A percentile compares a stretch with the other conserved stretches of the same genome.
Evolutionary conservation across 1,284 basidiomycete genomes (phyloP).

Genomic region (Rhodotorula sp.): DNA sequence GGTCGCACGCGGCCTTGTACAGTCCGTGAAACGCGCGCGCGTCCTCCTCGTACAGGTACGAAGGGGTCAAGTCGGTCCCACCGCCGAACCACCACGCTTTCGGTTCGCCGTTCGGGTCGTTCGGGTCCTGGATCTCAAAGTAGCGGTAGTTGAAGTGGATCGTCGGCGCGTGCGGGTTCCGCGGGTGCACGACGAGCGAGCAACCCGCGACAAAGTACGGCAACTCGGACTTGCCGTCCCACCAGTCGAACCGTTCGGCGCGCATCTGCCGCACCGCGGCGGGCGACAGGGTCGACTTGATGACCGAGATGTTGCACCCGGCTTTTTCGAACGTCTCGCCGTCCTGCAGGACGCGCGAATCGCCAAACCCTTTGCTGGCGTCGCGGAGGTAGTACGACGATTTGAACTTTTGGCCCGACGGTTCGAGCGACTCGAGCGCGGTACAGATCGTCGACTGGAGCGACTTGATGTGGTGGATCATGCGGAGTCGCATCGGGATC

Average conservation of each 20-base stretch:
- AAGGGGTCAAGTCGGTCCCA: constrained; percentile 92
- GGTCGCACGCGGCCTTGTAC: constrained; percentile 73
- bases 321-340: constrained; percentile 85
- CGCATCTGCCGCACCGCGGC: constrained; percentile 90
- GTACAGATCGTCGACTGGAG: constrained; percentile 81
- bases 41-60: constrained; percentile 86
- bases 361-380: constrained; percentile 68
- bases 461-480: constrained; percentile 72
- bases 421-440: constrained; percentile 76
- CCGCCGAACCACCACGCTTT: constrained; percentile 99
- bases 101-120: constrained; percentile 36
- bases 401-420: constrained; percentile 44
- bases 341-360: constrained; percentile 77
- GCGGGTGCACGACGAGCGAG: constrained; percentile 87
- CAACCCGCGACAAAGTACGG: constrained; percentile 94
- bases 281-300: constrained; percentile 83
- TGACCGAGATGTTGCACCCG: constrained; percentile 91
- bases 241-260: constrained; percentile 75
- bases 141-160: constrained; percentile 97
- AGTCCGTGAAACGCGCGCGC: constrained; percentile 81
- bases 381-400: constrained; percentile 72
- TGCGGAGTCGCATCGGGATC: constrained; percentile 68
- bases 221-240: constrained; percentile 57
- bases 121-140: constrained; percentile 64
- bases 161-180: constrained; percentile 65